phyloP scores from a whole-genome alignment of 2,329 filamentous ascomycete genomes.

The Aspergillus arachidicola region DNA sequence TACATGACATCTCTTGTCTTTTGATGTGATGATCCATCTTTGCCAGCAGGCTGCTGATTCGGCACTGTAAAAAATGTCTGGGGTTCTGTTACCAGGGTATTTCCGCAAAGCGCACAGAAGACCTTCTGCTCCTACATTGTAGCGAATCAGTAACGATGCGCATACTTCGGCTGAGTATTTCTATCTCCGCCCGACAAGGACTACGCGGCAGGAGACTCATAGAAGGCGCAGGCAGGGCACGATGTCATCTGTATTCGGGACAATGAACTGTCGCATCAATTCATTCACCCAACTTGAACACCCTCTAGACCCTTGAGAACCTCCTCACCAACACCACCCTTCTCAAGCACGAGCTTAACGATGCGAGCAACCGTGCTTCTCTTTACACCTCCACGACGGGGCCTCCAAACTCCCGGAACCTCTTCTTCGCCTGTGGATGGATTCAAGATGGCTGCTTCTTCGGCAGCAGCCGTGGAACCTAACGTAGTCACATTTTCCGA shows the following conservation, averaged over 20 bases:
- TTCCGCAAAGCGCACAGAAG: background rate
- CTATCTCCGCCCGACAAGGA: background rate
- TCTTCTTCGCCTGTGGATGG: slow-evolving; percentile 62
- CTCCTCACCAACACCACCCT: slow-evolving; percentile 81
- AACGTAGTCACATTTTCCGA: slow-evolving; percentile 60
- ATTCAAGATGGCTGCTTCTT: slow-evolving; percentile 47
- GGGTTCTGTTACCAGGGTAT: background rate
- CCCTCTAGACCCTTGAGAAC: slow-evolving; percentile 78
- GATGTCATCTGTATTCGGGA: background rate
- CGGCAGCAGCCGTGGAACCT: slow-evolving; percentile 40
- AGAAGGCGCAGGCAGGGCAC: background rate
- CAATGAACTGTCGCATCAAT: background rate
- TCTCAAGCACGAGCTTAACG: slow-evolving; percentile 74
- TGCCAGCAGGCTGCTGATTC: background rate
- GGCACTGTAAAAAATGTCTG: background rate
- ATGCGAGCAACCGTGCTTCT: slow-evolving; percentile 72
- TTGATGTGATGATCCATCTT: background rate
- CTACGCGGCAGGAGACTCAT: background rate
- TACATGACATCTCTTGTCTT: slow-evolving; percentile 7
- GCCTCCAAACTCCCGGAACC: slow-evolving; percentile 75
- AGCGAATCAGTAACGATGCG: background rate
- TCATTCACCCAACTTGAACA: slow-evolving; percentile 59
- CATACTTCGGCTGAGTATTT: background rate
- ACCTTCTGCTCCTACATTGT: background rate
- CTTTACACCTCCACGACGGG: slow-evolving; percentile 81